Evolutionary conservation across 352 stramenopile genomes (phyloP).

Genomic region (Phytophthora sp.): DNA sequence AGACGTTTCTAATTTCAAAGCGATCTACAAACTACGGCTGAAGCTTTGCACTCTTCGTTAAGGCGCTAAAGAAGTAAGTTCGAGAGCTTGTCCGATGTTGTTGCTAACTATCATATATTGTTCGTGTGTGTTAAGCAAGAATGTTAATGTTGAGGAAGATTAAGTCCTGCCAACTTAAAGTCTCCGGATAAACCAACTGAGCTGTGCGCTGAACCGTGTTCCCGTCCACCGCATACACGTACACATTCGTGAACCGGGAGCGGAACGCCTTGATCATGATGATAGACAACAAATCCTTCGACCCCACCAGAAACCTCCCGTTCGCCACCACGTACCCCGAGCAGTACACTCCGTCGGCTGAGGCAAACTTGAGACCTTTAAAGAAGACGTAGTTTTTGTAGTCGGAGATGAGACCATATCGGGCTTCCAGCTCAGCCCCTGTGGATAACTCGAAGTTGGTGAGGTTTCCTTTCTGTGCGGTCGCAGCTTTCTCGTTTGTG

Average conservation of each 20-base stretch:
- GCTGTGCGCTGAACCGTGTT: conserved; percentile 38
- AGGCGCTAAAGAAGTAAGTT: too few relatives aligned
- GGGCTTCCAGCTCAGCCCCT: conserved; percentile 27
- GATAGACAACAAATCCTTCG: conserved; percentile 38
- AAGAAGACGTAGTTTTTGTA: conserved; percentile 46
- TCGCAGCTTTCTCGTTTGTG: conserved; percentile 22
- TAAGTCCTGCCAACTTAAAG: conserved; percentile 39
- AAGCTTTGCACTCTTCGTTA: too few relatives aligned
- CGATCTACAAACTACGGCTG: too few relatives aligned
- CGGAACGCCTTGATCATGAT: conserved; percentile 43
- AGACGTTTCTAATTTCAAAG: too few relatives aligned
- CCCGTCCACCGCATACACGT: conserved; percentile 36
- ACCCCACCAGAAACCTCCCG: conserved; percentile 40
- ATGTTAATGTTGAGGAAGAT: conserved; percentile 39
- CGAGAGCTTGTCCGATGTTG: too few relatives aligned
- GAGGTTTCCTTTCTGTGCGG: conserved; percentile 27
- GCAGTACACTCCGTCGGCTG: conserved; percentile 45
- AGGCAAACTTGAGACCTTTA: conserved; percentile 45
- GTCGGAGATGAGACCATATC: conserved; percentile 33
- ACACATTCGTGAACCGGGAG: conserved; percentile 46
- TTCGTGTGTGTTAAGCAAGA: conserved; percentile 24
- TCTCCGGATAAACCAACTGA: conserved; percentile 37
- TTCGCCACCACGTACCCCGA: conserved; percentile 49
- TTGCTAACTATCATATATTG: too few relatives aligned
- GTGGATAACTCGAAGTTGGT: conserved; percentile 38